These are phyloP conservation scores for Zygoascus meyerae DNA, from an alignment of 1,139 yeast genomes.

Conservation along the genomic window DNA sequence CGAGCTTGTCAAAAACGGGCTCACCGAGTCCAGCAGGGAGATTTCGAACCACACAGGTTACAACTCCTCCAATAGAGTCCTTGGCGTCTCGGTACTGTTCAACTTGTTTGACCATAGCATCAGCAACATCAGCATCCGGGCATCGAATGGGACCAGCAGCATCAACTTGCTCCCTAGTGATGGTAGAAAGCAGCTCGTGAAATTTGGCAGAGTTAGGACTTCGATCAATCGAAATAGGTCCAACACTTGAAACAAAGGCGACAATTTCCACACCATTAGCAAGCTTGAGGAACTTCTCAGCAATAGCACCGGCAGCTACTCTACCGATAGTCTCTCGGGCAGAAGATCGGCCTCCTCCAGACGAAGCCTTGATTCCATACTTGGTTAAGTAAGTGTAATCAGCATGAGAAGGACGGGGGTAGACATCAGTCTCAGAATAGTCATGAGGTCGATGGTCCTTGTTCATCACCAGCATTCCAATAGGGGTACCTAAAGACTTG, in stretches of 20 bases:
- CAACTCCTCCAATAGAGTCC: slow-evolving; percentile 97
- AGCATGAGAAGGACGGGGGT: slow-evolving; percentile 97
- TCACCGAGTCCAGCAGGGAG: slow-evolving; percentile 93
- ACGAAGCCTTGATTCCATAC: slow-evolving; percentile 86
- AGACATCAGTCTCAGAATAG: slow-evolving; percentile 87
- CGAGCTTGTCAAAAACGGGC: slow-evolving; percentile 94
- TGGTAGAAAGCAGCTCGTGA: slow-evolving; percentile 58
- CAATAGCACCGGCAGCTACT: slow-evolving; percentile 98
- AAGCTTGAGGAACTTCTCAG: slow-evolving; percentile 77
- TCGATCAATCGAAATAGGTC: slow-evolving; percentile 69
- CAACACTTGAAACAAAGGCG: slow-evolving; percentile 92
- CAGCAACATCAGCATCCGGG: slow-evolving; percentile 70
- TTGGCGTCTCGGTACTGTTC: slow-evolving; percentile 80
- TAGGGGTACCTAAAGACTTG: slow-evolving; percentile 87
- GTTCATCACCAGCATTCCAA: slow-evolving; percentile 85
- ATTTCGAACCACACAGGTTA: slow-evolving; percentile 93
- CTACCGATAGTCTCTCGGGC: slow-evolving; percentile 98
- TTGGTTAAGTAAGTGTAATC: slow-evolving; percentile 88
- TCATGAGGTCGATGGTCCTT: slow-evolving; percentile 97
- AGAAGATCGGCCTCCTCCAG: slow-evolving; percentile 96
- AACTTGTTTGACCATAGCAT: slow-evolving; percentile 77
- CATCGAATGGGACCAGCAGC: slow-evolving; percentile 87
- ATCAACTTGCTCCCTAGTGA: slow-evolving; percentile 87
- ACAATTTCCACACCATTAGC: slow-evolving; percentile 87
- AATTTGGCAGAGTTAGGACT: slow-evolving; percentile 61